Evolutionary conservation across 169 alveolate species (phyloP), one percentile per base, ranked within the genome.

Genomic region (Plasmodium chabaudi): DNA sequence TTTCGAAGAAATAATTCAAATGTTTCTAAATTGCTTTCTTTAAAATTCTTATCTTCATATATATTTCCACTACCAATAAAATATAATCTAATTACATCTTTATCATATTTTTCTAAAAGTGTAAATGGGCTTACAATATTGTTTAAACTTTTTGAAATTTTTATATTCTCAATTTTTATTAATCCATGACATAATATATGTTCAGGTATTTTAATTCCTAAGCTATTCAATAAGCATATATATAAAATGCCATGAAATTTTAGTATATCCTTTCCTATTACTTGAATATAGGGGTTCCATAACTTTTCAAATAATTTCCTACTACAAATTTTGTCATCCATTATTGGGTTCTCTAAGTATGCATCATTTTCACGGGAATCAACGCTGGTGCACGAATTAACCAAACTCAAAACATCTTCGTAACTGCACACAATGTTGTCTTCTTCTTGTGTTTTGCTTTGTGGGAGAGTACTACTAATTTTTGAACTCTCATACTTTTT

Each of bases 71-170:
- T 42, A 17, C 88, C 88, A 27, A 77, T 21, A 57, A 77, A 77
- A 57, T 77, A 77, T 21, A 77, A 25, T 17, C 88, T 49, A 51
- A 77, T 21, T 25, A 77, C 64, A 49, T 77, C 88, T 46, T 74
- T 1, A 39, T 77, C 44, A 51, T 77, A 77, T 51, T 64, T 77
- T 51, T 61, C 9, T 39, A 77, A 51, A 25, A 77, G 47, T 2
- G 46, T 46, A 77, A 77, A 77, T 63, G 88, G 88, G 6, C 75
- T 63, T 57, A 77, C 49, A 53, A 77, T 55, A 64, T 96, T 96
- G 68, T 97, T 97, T 25, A 96, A 59, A 46, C 97, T 94, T 91
- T 98, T 98, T 10, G 98, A 96, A 97, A 98, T 97, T 90, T 98
- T 98, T 47, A 87, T 95, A 59, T 94, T 93, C 17, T 92, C 88